Evolutionary conservation across 495 filamentous ascomycete species (phyloP), one percentile per base, ranked within the genome.

Genomic region (Annulohypoxylon bovei): DNA sequence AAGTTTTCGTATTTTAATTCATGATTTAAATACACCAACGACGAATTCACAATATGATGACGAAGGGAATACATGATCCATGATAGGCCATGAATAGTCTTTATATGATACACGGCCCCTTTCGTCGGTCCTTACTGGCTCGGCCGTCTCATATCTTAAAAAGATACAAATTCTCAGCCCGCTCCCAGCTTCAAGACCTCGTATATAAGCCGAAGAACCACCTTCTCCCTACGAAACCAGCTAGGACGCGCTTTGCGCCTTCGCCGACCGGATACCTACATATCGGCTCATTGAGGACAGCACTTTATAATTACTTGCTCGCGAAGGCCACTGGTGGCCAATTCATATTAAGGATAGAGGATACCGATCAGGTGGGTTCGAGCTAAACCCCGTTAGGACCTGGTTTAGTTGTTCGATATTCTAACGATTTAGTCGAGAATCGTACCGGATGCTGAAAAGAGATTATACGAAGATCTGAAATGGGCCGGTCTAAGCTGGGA

Each of bases 401-500:
- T 32, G 28, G 55, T 62, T 35, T 14, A 28, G n/a, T 23, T 6
- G 50, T 39, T 25, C 14, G 44, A 6, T 40, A 18, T 67, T 49
- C 67, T 72, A 40, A 77, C 64, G 44, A 62, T 11, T 56, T 47
- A 81, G 76, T 68, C 67, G 9, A 79, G 83, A 25, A 71, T 81
- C 20, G 89, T 98, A 25, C 80, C 83, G 1, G 92, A 88, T 67
- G 93, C 96, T 3, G 93, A 97, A 78, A 75, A 89, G 65, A 85
- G 87, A 64, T 78, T 99, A 1, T 90, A 87, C 71, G 81, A 90
- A 50, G 94, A 97, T 78, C 76, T 99, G 49, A 81, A 86, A 79
- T 98, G 95, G 95, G 91, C 92, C 22, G 94, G 95, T 1, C 80
- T 98, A 28, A 83, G 90, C 53, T 98, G 95, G 94, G 94, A 98